Evolutionary conservation across 345 rosid species (phyloP).

Genomic region (Kandelia obovata): DNA sequence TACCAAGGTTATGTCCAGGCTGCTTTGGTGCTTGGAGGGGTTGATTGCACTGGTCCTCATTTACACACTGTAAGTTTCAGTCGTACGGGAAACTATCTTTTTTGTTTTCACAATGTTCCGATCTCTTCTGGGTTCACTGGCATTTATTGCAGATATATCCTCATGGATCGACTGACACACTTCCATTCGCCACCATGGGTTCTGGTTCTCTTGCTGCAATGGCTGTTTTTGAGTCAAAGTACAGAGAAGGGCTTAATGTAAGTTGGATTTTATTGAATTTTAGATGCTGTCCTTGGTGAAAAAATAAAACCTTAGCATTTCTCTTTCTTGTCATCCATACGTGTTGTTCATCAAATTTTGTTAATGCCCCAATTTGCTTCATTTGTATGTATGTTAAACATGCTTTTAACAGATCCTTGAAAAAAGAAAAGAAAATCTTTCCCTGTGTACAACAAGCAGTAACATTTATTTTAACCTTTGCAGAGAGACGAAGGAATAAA

Average conservation of each 20-base stretch:
- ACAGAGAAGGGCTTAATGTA: slow-evolving; percentile 75
- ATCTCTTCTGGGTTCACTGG: slow-evolving; percentile 12
- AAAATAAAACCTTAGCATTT: neutral
- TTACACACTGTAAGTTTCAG: slow-evolving; percentile 63
- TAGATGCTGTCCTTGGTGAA: slow-evolving; percentile 9
- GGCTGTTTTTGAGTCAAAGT: slow-evolving; percentile 75
- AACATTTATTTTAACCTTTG: neutral
- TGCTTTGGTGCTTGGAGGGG: slow-evolving; percentile 91
- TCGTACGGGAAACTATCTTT: slow-evolving; percentile 1
- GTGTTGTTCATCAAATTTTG: neutral
- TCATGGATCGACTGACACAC: slow-evolving; percentile 81
- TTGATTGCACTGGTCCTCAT: slow-evolving; percentile 81
- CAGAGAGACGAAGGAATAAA: slow-evolving; percentile 77
- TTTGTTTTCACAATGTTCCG: neutral
- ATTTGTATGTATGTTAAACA: neutral
- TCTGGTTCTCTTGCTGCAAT: slow-evolving; percentile 92
- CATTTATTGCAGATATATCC: slow-evolving; percentile 63
- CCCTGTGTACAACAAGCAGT: neutral
- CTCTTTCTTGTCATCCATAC: neutral
- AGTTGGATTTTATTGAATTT: slow-evolving; percentile 22
- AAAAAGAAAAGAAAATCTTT: neutral
- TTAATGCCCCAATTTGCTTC: neutral
- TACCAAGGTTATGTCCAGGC: slow-evolving; percentile 75
- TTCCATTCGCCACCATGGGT: slow-evolving; percentile 91
- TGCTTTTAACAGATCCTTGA: neutral